A percentile compares a stretch with the other conserved stretches of the same genome.
Evolutionary conservation across 2,329 filamentous ascomycete species (phyloP).

Genomic region (Endothia cerciana): DNA sequence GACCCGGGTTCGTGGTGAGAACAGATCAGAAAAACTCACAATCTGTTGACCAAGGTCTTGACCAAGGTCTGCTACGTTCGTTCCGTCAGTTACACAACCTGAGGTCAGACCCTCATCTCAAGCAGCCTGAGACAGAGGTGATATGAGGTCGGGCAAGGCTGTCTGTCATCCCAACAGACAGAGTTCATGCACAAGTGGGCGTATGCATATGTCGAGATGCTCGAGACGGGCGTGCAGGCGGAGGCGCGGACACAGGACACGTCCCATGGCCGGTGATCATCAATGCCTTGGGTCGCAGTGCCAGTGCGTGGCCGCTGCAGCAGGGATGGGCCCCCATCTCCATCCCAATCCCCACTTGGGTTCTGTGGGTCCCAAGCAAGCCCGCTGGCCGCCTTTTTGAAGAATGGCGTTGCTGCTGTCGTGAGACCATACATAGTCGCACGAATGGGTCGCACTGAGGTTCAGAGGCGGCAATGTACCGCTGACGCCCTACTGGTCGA

Average conservation of each 20-base stretch:
- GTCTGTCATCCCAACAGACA: no score
- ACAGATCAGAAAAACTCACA: no score
- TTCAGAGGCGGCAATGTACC: neutral
- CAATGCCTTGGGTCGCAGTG: conserved; percentile 7
- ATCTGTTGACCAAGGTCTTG: no score
- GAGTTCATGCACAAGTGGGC: neutral
- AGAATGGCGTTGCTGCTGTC: neutral
- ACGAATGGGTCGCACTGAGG: neutral
- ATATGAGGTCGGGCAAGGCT: neutral
- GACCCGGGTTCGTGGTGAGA: no score
- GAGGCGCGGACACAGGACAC: neutral
- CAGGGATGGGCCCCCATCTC: conserved; percentile 1
- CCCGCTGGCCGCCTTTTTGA: neutral
- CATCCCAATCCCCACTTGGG: neutral
- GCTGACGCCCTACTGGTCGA: neutral
- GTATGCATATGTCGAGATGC: neutral
- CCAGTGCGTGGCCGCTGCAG: conserved; percentile 1
- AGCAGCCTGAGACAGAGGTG: neutral
- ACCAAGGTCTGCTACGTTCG: no score
- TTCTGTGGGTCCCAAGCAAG: neutral
- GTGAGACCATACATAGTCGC: neutral
- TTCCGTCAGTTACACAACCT: no score
- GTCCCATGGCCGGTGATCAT: conserved; percentile 9
- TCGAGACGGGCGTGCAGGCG: neutral
- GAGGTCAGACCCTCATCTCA: no score